phyloP scores from a whole-genome alignment of 2,329 filamentous ascomycete species.

The Nigrospora osmanthi region DNA sequence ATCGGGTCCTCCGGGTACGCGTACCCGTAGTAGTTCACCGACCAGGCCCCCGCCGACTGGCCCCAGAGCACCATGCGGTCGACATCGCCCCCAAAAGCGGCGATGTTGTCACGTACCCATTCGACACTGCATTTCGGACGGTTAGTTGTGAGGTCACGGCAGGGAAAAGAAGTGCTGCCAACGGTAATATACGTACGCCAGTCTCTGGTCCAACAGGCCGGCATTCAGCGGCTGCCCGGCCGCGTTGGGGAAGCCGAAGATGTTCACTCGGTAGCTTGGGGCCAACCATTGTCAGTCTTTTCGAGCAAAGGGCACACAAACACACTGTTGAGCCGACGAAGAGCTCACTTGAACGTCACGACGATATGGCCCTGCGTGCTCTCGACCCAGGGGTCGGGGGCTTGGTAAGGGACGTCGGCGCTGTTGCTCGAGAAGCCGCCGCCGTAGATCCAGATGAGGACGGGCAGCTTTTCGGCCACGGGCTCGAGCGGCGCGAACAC shows the following conservation, averaged over 20 bases:
- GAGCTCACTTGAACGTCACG: constrained; percentile 25
- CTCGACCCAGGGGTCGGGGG: constrained; percentile 12
- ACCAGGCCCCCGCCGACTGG: constrained; percentile 15
- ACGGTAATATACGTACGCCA: constrained; percentile 16
- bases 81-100: constrained; percentile 36
- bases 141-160: constrained; percentile 3
- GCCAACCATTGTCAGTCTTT: neutral
- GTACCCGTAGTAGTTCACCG: constrained; percentile 14
- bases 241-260: constrained; percentile 23
- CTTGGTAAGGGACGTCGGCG: constrained; percentile 6
- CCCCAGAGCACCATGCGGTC: constrained; percentile 29
- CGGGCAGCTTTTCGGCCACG: constrained; percentile 11
- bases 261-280: constrained; percentile 24
- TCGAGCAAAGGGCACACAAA: neutral
- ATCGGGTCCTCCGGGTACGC: constrained; percentile 12
- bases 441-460: constrained; percentile 15
- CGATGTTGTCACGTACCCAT: constrained; percentile 41
- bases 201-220: constrained; percentile 40
- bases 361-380: constrained; percentile 19
- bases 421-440: constrained; percentile 16
- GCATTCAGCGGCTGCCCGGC: constrained; percentile 29
- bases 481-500: constrained; percentile 20
- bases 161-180: neutral
- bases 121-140: constrained; percentile 22
- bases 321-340: neutral